Percentiles rank a stretch among this genome's conserved stretches.
Evolutionary conservation across 768 basidiomycete species (phyloP).

Genomic region (Trametes meyenii): DNA sequence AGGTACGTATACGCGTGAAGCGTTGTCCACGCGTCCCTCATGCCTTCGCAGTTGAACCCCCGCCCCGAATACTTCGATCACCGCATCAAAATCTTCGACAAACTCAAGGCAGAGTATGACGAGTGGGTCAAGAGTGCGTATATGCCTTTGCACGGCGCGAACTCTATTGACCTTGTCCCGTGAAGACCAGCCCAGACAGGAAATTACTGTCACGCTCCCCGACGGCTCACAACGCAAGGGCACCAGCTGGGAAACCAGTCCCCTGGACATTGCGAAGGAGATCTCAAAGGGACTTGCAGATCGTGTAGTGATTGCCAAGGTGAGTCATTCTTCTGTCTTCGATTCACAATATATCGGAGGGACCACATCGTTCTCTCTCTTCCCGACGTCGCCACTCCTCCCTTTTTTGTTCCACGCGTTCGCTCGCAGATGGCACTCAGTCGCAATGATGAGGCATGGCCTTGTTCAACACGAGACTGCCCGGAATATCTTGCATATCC

Average conservation of each 20-base stretch:
- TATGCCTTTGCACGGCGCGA: background rate
- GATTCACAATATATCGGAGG: background rate
- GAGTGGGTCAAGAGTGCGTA: constrained; percentile 73
- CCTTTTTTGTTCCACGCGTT: no score
- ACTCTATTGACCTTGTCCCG: background rate
- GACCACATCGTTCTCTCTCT: no score
- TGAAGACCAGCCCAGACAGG: constrained; percentile 76
- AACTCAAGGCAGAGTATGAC: constrained; percentile 83
- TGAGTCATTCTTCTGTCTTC: constrained; percentile 33
- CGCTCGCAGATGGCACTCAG: no score
- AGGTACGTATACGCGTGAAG: constrained; percentile 61
- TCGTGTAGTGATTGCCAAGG: constrained; percentile 91
- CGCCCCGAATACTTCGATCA: constrained; percentile 86
- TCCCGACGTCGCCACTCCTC: no score
- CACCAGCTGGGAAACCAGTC: constrained; percentile 93
- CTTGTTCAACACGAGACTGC: no score
- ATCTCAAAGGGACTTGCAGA: constrained; percentile 89
- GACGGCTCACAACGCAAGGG: constrained; percentile 86
- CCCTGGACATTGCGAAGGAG: constrained; percentile 87
- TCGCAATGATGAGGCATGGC: no score
- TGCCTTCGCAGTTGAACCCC: constrained; percentile 65
- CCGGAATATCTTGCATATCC: no score
- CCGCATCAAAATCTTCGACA: constrained; percentile 87
- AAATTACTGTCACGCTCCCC: constrained; percentile 81
- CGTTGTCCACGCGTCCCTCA: background rate